These are phyloP conservation scores for Phytophthora melonis DNA, from an alignment of 352 stramenopile genomes.

Conservation along the genomic window DNA sequence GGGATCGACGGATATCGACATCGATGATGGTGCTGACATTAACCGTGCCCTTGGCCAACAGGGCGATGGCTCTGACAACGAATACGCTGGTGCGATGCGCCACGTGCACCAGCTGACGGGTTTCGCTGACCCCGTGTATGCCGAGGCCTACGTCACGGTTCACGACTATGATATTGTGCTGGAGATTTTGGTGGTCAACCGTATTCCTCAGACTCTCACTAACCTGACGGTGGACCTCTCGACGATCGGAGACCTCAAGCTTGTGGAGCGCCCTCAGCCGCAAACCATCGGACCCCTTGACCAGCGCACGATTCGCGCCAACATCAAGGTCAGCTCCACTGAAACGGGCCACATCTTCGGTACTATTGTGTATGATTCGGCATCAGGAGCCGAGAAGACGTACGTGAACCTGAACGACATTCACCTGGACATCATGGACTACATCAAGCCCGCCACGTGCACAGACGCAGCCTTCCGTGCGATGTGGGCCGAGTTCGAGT, in stretches of 20 bases:
- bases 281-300: constrained; percentile 98
- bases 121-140: constrained; percentile 99
- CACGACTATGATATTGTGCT: constrained; percentile 99
- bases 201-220: constrained; percentile 97
- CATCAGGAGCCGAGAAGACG: constrained; percentile 95
- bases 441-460: constrained; percentile 97
- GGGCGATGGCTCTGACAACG: constrained; percentile 63
- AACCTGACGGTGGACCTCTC: constrained; percentile 99
- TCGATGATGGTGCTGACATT: constrained; percentile 98
- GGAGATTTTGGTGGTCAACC: constrained; percentile 99
- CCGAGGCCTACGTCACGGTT: constrained; percentile 99
- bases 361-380: constrained; percentile 99
- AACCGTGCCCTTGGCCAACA: constrained; percentile 94
- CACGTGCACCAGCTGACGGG: constrained; percentile 99
- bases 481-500: constrained; percentile 99
- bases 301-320: constrained; percentile 96
- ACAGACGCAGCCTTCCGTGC: constrained; percentile 97
- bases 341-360: constrained; percentile 99
- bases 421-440: constrained; percentile 99
- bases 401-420: constrained; percentile 99
- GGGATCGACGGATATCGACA: constrained; percentile 96
- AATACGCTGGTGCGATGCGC: constrained; percentile 92
- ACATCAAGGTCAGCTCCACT: constrained; percentile 99
- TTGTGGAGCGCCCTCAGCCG: constrained; percentile 98
- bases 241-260: constrained; percentile 99